These are phyloP conservation scores for Rubus idaeus DNA, from an alignment of 306 rosid genomes.

Conservation along the genomic window DNA sequence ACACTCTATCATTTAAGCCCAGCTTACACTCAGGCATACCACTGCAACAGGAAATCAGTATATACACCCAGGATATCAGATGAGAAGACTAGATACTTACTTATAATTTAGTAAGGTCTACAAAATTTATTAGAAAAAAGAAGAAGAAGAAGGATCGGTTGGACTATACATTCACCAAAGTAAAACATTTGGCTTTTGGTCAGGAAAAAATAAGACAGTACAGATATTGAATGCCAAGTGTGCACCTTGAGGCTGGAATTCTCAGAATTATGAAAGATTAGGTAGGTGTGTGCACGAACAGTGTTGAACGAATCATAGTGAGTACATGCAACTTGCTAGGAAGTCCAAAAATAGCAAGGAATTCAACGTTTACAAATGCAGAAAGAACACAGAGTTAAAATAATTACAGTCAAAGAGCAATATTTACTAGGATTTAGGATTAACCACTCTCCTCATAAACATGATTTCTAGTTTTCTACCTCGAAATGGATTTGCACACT, in stretches of 20 bases:
- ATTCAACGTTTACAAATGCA: background rate
- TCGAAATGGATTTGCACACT: background rate
- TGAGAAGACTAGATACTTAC: slow-evolving; percentile 8
- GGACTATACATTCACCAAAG: background rate
- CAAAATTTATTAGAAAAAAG: background rate
- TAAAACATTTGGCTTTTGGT: background rate
- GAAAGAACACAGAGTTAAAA: background rate
- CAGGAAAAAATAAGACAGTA: background rate
- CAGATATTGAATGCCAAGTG: background rate
- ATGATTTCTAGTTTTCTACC: background rate
- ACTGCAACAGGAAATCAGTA: slow-evolving; percentile 53
- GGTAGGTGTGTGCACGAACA: background rate
- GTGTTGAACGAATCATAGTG: background rate
- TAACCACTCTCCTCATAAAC: slow-evolving; percentile 2
- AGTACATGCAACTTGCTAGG: background rate
- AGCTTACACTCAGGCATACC: slow-evolving; percentile 99
- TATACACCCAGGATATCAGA: background rate
- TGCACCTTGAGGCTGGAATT: background rate
- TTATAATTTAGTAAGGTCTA: background rate
- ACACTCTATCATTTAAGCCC: slow-evolving; percentile 88
- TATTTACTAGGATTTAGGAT: background rate
- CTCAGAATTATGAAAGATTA: background rate
- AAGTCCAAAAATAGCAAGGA: background rate
- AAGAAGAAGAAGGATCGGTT: background rate
- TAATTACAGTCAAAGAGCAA: background rate